Evolutionary conservation across 2,329 filamentous ascomycete genomes (phyloP).

Genomic region (Colletotrichum sansevieriae): DNA sequence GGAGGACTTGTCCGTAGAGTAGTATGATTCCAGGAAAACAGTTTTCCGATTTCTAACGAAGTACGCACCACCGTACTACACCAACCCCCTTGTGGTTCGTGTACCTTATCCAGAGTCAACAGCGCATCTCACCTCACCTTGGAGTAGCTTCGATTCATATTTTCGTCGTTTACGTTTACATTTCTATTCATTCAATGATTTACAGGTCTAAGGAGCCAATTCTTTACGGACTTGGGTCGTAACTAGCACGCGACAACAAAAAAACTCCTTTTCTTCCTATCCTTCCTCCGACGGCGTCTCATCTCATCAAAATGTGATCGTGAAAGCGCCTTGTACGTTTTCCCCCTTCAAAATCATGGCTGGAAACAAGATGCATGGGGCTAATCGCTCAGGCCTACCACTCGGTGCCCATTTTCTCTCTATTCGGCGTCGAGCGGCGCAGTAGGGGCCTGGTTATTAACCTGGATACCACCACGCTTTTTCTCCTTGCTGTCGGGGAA

Average conservation of each 20-base stretch:
- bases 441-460: slow-evolving; percentile 81
- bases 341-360: neutral
- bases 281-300: neutral
- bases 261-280: neutral
- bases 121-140: too few relatives aligned
- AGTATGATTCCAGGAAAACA: neutral
- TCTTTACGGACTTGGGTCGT: too few relatives aligned
- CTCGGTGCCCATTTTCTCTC: slow-evolving; percentile 2
- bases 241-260: neutral
- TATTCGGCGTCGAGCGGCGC: slow-evolving; percentile 85
- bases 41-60: too few relatives aligned
- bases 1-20: neutral
- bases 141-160: too few relatives aligned
- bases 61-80: too few relatives aligned
- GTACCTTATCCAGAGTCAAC: too few relatives aligned
- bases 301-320: neutral
- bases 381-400: neutral
- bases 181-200: neutral
- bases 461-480: slow-evolving; percentile 91
- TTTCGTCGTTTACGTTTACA: neutral
- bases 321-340: neutral
- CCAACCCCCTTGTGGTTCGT: too few relatives aligned
- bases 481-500: slow-evolving; percentile 85
- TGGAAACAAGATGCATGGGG: neutral
- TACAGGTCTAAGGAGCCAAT: too few relatives aligned